A percentile compares a stretch with the other conserved stretches of the same genome.
phyloP scores from a whole-genome alignment of 139 green algal species.

The Auxenochlorella protothecoides region DNA sequence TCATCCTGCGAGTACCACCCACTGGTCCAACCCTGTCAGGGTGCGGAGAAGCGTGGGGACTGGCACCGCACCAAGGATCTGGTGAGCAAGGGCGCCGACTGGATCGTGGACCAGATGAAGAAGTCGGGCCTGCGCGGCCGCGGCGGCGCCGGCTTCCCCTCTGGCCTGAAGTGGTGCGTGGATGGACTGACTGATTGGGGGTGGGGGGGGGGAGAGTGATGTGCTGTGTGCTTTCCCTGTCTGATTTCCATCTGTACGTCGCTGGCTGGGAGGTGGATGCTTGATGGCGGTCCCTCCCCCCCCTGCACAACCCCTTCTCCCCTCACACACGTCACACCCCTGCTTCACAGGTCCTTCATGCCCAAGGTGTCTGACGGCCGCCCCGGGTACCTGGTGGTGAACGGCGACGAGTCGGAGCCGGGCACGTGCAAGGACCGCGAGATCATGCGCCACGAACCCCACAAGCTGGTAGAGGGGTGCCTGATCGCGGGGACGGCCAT shows the following conservation, averaged over 20 bases:
- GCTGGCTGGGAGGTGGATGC: not conserved
- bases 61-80: constrained; percentile 88
- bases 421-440: constrained; percentile 96
- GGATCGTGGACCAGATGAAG: constrained; percentile 97
- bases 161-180: constrained; percentile 81
- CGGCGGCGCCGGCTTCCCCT: constrained; percentile 92
- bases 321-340: not conserved
- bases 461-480: constrained; percentile 97
- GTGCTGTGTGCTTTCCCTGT: no score
- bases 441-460: constrained; percentile 94
- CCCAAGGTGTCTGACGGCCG: constrained; percentile 86
- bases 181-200: no score
- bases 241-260: not conserved
- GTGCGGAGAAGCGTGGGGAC: constrained; percentile 64
- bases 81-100: constrained; percentile 72
- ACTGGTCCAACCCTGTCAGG: constrained; percentile 17
- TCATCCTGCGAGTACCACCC: no score
- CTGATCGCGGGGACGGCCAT: constrained; percentile 85
- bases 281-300: constrained; percentile 11
- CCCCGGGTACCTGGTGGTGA: constrained; percentile 92
- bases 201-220: not conserved
- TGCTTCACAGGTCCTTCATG: constrained; percentile 63
- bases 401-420: constrained; percentile 94
- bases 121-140: constrained; percentile 84
- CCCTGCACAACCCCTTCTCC: not conserved